phyloP scores from a whole-genome alignment of 179 eudicot genomes.

The Beta macrorhiza region DNA sequence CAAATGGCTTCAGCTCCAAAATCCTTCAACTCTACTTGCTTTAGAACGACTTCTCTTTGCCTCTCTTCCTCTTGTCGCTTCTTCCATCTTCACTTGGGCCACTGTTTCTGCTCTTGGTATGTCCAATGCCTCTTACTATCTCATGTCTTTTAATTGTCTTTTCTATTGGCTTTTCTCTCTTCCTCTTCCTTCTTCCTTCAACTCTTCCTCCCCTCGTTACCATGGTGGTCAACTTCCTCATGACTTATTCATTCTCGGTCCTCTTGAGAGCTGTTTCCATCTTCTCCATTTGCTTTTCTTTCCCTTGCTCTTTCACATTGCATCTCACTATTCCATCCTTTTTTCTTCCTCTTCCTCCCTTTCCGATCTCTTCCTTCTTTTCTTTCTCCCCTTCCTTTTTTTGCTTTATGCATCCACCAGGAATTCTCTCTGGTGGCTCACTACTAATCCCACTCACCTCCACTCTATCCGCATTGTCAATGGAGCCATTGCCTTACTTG shows the following conservation, averaged over 20 bases:
- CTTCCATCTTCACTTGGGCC: slow-evolving; percentile 78
- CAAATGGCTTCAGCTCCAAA: slow-evolving; percentile 82
- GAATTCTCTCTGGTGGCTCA: slow-evolving; percentile 91
- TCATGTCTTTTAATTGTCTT: slow-evolving; percentile 58
- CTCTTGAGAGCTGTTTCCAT: slow-evolving; percentile 83
- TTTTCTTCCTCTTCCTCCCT: slow-evolving; percentile 63
- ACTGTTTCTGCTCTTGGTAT: slow-evolving; percentile 84
- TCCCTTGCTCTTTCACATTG: slow-evolving; percentile 70
- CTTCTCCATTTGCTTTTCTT: slow-evolving; percentile 58
- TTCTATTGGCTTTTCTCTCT: slow-evolving; percentile 86
- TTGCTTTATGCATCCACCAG: slow-evolving; percentile 82
- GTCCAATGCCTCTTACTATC: slow-evolving; percentile 65
- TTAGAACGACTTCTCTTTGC: slow-evolving; percentile 82
- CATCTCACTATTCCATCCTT: slow-evolving; percentile 55
- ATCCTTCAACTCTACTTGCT: slow-evolving; percentile 68
- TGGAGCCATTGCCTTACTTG: slow-evolving; percentile 74
- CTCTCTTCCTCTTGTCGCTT: slow-evolving; percentile 54
- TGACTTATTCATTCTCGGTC: slow-evolving; percentile 59
- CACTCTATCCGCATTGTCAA: slow-evolving; percentile 65
- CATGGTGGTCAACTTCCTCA: slow-evolving; percentile 73
- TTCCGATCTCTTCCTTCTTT: slow-evolving; percentile 68
- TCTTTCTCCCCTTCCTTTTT: slow-evolving; percentile 78
- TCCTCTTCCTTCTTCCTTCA: slow-evolving; percentile 77
- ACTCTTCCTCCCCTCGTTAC: slow-evolving; percentile 31
- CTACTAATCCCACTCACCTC: slow-evolving; percentile 59